Base-by-base conservation (phyloP, 768 basidiomycete species). In the Phylloporus rhodoxanthus region DNA sequence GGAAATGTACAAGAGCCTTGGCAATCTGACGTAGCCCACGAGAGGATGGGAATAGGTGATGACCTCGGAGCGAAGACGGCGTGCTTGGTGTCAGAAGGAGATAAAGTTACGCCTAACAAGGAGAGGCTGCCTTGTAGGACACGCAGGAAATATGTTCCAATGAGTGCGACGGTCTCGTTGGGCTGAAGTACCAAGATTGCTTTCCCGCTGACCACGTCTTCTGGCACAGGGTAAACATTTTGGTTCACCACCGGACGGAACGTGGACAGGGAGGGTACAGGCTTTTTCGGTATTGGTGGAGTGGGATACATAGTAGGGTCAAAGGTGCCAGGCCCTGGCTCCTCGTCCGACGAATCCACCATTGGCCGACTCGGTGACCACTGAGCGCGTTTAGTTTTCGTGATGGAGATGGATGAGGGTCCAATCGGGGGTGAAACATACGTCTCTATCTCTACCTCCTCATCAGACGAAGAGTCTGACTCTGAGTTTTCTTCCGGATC, bases 11-110 rank as follows among this genome's bases (percentile, higher is more conserved):
- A 61, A 43, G 45, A 53, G n/a, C 55, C 40, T 10, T 41, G 44
- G 14, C 33, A 47, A 38, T 51, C 26, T 44, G 61, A 53, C 9
- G 53, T 32, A 1, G 56, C 56, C 55, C 70, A 62, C 14, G 64
- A 58, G 70, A 77, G 52, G 67, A 73, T 61, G 0, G 91, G 88
- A 5, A 93, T 61, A 0, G 91, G 88, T n/a, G 88, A 80, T 0
- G 84, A 88, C 3, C 80, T 75, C 0, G 92, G 90, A 0, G 90
- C 86, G 60, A 81, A 94, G 23, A 94, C 71, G 11, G 66, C 68
- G 55, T 90, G 73, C 5, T 57, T 49, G 3, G 47, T 59, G 2
- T 57, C 39, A 1, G 79, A 78, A 7, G 79, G 57, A 1, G 50
- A 42, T 8, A 87, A 60, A 1, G 67, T 69, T 10, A 78, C 73